phyloP scores from a whole-genome alignment of 2,329 filamentous ascomycete species.

The Tolypocladium cylindrosporum region DNA sequence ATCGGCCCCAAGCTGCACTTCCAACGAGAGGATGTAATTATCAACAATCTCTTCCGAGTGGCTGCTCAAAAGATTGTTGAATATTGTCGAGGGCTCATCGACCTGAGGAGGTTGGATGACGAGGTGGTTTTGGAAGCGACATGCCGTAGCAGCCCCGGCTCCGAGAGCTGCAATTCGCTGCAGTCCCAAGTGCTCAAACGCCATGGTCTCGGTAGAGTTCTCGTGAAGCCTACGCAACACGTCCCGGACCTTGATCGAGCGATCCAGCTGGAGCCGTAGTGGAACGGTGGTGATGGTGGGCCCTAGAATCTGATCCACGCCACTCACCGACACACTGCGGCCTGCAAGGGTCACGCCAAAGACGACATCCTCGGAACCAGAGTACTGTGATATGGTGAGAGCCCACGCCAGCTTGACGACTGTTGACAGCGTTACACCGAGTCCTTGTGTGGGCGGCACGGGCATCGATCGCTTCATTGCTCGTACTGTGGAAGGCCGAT shows the following conservation, averaged over 20 bases:
- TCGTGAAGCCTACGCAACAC: conserved; percentile 7
- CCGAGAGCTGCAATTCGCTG: conserved; percentile 10
- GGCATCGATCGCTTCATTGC: conserved; percentile 31
- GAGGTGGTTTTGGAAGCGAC: conserved; percentile 17
- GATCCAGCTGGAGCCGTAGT: conserved; percentile 25
- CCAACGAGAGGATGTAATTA: neutral
- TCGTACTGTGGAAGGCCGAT: conserved; percentile 23
- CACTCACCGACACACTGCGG: conserved; percentile 13
- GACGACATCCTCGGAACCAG: conserved; percentile 25
- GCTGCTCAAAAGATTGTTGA: neutral
- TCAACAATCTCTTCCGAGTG: conserved; percentile 2
- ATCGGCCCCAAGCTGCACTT: neutral
- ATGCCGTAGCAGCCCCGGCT: conserved; percentile 6
- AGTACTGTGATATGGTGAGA: conserved; percentile 38
- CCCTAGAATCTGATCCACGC: conserved; percentile 11
- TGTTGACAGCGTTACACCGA: conserved; percentile 16
- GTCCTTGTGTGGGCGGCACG: neutral
- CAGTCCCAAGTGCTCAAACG: conserved; percentile 10
- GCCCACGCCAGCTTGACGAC: conserved; percentile 32
- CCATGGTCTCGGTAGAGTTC: conserved; percentile 8
- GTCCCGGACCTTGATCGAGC: neutral
- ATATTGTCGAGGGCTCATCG: neutral
- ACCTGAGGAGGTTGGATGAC: conserved; percentile 13
- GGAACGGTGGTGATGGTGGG: conserved; percentile 32
- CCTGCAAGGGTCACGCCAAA: conserved; percentile 34